These are phyloP conservation scores for Saturnispora dispora DNA, from an alignment of 805 yeast genomes.

Conservation along the genomic window DNA sequence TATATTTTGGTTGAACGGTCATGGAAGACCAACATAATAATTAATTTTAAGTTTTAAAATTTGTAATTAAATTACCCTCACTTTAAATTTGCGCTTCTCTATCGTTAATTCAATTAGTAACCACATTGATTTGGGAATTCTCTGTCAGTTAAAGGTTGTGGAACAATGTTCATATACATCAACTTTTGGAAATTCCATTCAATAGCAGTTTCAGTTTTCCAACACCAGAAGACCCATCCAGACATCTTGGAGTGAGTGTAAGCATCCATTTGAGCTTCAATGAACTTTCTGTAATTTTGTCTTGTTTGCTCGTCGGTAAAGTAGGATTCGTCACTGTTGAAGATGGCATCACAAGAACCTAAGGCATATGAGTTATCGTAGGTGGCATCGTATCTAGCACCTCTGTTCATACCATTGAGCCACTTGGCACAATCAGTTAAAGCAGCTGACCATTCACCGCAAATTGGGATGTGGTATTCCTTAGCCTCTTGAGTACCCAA, in stretches of 20 bases:
- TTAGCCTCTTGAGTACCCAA: slow-evolving; percentile 29
- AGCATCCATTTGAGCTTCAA: slow-evolving; percentile 90
- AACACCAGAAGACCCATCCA: slow-evolving; percentile 94
- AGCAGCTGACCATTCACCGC: slow-evolving; percentile 73
- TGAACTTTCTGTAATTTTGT: slow-evolving; percentile 51
- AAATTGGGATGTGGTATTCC: slow-evolving; percentile 65
- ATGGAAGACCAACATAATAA: not conserved
- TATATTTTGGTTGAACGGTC: not conserved
- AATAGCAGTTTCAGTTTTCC: slow-evolving; percentile 73
- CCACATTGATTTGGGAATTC: slow-evolving; percentile 27
- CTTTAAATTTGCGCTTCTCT: too few relatives aligned
- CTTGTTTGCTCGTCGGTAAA: slow-evolving; percentile 53
- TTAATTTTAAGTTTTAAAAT: not conserved
- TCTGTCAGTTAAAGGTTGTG: slow-evolving; percentile 54
- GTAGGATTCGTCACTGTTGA: slow-evolving; percentile 29
- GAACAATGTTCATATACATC: slow-evolving; percentile 54
- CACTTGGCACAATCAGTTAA: slow-evolving; percentile 62
- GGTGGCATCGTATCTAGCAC: slow-evolving; percentile 59
- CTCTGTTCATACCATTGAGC: slow-evolving; percentile 61
- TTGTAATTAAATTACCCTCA: too few relatives aligned
- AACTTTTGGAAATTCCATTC: slow-evolving; percentile 82
- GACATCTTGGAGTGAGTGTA: slow-evolving; percentile 39
- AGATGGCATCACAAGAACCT: slow-evolving; percentile 56
- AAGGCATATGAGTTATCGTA: slow-evolving; percentile 30
- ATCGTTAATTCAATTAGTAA: slow-evolving; percentile 10